These are phyloP conservation scores for Novymonas esmeraldas DNA, from an alignment of 208 protist species.

Conservation along the genomic window DNA sequence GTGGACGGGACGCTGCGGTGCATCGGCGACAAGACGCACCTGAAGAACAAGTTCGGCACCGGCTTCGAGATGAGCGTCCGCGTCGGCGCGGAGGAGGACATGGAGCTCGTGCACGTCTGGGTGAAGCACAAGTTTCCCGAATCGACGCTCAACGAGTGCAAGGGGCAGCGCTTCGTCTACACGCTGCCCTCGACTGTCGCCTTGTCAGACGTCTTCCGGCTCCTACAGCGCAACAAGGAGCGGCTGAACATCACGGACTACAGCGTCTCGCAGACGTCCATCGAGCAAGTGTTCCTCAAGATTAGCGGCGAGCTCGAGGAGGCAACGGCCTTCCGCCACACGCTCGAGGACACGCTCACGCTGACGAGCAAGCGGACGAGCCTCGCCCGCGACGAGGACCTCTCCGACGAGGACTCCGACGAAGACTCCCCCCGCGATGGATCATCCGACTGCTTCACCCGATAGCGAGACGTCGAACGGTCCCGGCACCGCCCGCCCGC, in stretches of 20 bases:
- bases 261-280: slow-evolving; percentile 76
- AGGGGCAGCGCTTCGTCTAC: slow-evolving; percentile 49
- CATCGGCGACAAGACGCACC: slow-evolving; percentile 79
- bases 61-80: slow-evolving; percentile 66
- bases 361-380: background rate
- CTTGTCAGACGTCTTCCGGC: slow-evolving; percentile 44
- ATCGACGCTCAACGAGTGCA: slow-evolving; percentile 40
- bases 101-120: slow-evolving; percentile 38
- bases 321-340: slow-evolving; percentile 13
- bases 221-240: slow-evolving; percentile 38
- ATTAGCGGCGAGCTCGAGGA: slow-evolving; percentile 62
- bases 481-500: too few species aligned
- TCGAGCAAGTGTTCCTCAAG: slow-evolving; percentile 86
- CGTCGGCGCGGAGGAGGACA: slow-evolving; percentile 20
- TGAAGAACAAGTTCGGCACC: slow-evolving; percentile 74
- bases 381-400: too few species aligned
- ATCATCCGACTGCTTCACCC: background rate
- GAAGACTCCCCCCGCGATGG: background rate
- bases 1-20: slow-evolving; percentile 75
- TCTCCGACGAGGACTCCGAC: background rate
- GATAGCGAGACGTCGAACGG: background rate
- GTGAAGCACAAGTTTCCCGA: slow-evolving; percentile 39
- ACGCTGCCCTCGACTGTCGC: slow-evolving; percentile 35
- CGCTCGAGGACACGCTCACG: background rate
- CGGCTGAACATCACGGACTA: slow-evolving; percentile 75